A percentile compares a stretch with the other conserved stretches of the same genome.
Conservation (phyloP, 345 rosid genomes). For the Heritiera fomes region DNA sequence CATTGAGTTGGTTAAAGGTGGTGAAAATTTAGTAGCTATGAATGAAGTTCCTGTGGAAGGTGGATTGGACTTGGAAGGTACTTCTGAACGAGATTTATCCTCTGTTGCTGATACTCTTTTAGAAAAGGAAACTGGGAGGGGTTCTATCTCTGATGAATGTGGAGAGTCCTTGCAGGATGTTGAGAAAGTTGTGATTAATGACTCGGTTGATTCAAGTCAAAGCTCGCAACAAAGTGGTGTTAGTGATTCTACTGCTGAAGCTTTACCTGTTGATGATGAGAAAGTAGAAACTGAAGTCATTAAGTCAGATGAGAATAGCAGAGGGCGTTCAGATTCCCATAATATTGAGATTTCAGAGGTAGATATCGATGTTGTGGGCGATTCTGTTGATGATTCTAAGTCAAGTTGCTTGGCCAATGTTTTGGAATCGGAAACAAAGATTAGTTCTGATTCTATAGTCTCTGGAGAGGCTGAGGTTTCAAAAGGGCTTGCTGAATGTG, state of each 20-base stretch:
- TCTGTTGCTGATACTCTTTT: constrained; percentile 13
- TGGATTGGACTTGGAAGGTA: constrained; percentile 7
- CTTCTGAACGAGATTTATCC: neutral
- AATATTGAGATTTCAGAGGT: constrained; percentile 13
- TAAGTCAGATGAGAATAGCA: constrained; percentile 9
- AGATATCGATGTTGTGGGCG: constrained; percentile 26
- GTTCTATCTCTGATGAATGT: constrained; percentile 28
- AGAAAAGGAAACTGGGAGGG: constrained; percentile 29
- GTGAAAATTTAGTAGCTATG: neutral
- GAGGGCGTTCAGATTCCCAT: constrained; percentile 18
- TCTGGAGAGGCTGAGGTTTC: neutral
- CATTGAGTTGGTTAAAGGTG: neutral
- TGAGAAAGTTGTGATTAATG: constrained; percentile 27
- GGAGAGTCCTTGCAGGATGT: constrained; percentile 22
- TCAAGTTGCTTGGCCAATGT: constrained; percentile 20
- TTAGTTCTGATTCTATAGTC: neutral
- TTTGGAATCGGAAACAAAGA: neutral
- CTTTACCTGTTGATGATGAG: neutral
- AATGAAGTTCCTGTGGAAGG: constrained; percentile 7
- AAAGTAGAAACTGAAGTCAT: constrained; percentile 20
- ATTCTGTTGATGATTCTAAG: constrained; percentile 24
- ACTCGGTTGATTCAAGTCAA: constrained; percentile 33
- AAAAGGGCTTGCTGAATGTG: constrained; percentile 2
- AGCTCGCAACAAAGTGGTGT: constrained; percentile 24
- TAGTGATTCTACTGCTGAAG: constrained; percentile 18